Percentiles rank a stretch among this genome's conserved stretches.
These are phyloP conservation scores for Phyllosticta paracitricarpa DNA, from an alignment of 2,329 filamentous ascomycete species.

Conservation along the genomic window DNA sequence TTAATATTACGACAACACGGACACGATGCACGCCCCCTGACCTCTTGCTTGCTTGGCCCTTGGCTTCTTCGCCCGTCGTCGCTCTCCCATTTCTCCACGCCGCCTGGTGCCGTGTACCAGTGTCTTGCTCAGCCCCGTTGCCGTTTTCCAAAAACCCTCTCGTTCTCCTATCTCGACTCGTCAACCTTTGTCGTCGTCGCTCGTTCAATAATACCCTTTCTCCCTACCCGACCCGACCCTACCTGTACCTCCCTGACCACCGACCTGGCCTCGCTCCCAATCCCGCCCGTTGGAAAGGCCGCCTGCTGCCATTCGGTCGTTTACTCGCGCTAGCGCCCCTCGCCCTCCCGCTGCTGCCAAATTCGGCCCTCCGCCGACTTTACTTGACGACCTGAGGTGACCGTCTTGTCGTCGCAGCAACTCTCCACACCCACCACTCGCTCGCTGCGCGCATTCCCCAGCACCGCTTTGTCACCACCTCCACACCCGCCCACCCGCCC, in stretches of 20 bases:
- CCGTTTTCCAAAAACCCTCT: neutral
- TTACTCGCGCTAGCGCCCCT: slow-evolving; percentile 4
- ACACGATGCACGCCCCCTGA: neutral
- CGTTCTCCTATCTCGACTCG: neutral
- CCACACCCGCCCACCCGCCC: slow-evolving; percentile 3
- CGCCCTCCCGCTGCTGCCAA: neutral
- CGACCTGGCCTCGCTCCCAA: neutral
- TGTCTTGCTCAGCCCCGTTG: slow-evolving; percentile 7
- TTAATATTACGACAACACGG: neutral
- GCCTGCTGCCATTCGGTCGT: neutral
- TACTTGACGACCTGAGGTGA: neutral
- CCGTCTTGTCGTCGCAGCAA: slow-evolving; percentile 4
- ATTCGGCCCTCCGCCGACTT: neutral
- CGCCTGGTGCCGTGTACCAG: neutral
- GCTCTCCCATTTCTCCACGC: neutral
- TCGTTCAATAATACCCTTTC: slow-evolving; percentile 3
- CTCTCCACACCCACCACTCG: neutral
- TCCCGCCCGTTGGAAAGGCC: neutral
- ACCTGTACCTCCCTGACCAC: neutral
- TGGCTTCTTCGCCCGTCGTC: neutral
- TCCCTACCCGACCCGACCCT: too few relatives aligned
- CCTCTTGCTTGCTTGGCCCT: neutral
- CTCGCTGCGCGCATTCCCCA: slow-evolving; percentile 6
- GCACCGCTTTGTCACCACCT: slow-evolving; percentile 1
- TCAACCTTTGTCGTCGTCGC: neutral